phyloP scores from a whole-genome alignment of 805 yeast genomes.

The Yarrowia phangngaensis region DNA sequence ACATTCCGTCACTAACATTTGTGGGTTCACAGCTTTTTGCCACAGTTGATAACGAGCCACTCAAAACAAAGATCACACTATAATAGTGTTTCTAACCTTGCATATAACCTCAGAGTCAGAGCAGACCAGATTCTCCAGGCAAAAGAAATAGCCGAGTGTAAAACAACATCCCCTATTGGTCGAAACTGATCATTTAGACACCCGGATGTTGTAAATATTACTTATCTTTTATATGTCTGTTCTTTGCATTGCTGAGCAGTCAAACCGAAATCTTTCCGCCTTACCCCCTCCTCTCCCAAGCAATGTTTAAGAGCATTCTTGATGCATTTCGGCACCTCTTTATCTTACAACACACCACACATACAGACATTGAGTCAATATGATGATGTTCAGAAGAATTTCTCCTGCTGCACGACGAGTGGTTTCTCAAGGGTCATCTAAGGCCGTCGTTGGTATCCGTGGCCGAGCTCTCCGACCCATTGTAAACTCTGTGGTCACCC shows the following conservation, averaged over 20 bases:
- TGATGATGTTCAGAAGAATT: constrained; percentile 24
- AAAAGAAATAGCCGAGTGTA: no score
- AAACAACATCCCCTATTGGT: no score
- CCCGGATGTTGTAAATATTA: no score
- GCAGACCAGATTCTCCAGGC: no score
- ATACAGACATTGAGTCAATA: no score
- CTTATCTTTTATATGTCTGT: no score
- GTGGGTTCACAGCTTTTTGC: no score
- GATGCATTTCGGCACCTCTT: no score
- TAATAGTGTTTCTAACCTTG: neutral
- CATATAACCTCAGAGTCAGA: constrained; percentile 18
- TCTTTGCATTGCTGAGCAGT: no score
- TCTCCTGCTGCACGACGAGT: constrained; percentile 22
- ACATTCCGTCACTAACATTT: neutral
- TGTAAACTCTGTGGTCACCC: constrained; percentile 21
- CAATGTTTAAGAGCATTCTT: constrained; percentile 20
- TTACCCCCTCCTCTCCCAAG: constrained; percentile 12
- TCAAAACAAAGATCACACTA: constrained; percentile 23
- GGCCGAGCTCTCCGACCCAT: constrained; percentile 23
- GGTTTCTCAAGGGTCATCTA: constrained; percentile 6
- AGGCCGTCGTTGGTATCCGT: constrained; percentile 7
- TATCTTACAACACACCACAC: no score
- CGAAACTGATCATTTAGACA: no score
- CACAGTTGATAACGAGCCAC: constrained; percentile 13
- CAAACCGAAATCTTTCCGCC: constrained; percentile 8